Percentiles rank a stretch among this genome's conserved stretches.
phyloP scores from a whole-genome alignment of 169 alveolate species.

The Babesia caballi region DNA sequence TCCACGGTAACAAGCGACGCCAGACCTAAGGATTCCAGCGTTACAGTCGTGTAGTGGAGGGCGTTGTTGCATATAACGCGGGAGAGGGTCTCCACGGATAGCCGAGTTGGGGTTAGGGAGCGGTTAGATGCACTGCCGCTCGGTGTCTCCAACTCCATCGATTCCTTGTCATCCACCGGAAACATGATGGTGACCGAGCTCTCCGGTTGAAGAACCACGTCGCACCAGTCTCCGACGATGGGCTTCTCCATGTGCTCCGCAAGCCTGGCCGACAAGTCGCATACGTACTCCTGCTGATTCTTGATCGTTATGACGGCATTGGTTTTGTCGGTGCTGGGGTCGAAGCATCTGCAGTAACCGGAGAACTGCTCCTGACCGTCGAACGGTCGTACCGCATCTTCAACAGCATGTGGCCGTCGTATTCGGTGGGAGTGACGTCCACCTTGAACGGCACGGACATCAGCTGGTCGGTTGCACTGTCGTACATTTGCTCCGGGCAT shows the following conservation, averaged over 20 bases:
- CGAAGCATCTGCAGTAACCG: slow-evolving; percentile 35
- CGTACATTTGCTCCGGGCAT: not conserved
- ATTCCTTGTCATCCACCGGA: not conserved
- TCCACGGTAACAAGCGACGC: too few species aligned
- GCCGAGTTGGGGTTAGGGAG: too few species aligned
- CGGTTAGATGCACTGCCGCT: too few species aligned
- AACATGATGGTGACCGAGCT: slow-evolving; percentile 5
- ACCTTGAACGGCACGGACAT: not conserved
- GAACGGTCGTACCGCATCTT: not conserved
- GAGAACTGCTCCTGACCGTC: not conserved
- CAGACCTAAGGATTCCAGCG: too few species aligned
- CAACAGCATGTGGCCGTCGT: not conserved
- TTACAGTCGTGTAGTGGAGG: too few species aligned
- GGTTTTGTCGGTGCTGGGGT: not conserved
- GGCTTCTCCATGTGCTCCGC: slow-evolving; percentile 1
- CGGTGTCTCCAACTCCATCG: too few species aligned
- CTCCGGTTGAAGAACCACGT: slow-evolving; percentile 30
- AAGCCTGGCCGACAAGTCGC: slow-evolving; percentile 1
- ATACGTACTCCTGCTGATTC: slow-evolving; percentile 1
- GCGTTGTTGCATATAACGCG: too few species aligned
- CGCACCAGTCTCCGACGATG: slow-evolving; percentile 38
- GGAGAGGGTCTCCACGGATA: too few species aligned
- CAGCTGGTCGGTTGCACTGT: not conserved
- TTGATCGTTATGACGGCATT: slow-evolving; percentile 4
- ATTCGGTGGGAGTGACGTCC: not conserved